These are phyloP conservation scores for Verticillium isaacii DNA, from an alignment of 2,329 filamentous ascomycete species.

Conservation along the genomic window DNA sequence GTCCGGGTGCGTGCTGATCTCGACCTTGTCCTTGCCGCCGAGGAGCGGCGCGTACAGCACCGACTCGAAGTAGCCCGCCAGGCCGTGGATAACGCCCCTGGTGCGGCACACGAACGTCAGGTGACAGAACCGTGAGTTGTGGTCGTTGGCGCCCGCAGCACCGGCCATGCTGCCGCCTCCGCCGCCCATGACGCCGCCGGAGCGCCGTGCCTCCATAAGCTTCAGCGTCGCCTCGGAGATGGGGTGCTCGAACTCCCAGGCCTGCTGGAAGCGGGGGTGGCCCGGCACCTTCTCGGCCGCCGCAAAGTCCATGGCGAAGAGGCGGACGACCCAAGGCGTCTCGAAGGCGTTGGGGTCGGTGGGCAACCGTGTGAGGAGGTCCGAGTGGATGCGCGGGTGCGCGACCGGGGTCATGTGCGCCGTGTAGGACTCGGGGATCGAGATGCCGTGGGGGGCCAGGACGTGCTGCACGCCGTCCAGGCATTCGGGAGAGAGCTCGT, in stretches of 20 bases:
- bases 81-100: constrained; percentile 80
- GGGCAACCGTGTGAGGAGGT: constrained; percentile 60
- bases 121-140: constrained; percentile 79
- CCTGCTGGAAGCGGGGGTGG: constrained; percentile 62
- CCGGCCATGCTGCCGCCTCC: constrained; percentile 70
- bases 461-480: constrained; percentile 93
- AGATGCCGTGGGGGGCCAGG: constrained; percentile 78
- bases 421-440: constrained; percentile 89
- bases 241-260: constrained; percentile 79
- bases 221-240: constrained; percentile 55
- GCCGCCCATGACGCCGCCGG: constrained; percentile 60
- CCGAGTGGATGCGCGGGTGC: constrained; percentile 77
- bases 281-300: constrained; percentile 55
- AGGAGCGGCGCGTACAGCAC: constrained; percentile 70
- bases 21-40: constrained; percentile 52
- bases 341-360: constrained; percentile 72
- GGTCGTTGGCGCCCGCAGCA: constrained; percentile 79
- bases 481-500: constrained; percentile 94
- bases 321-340: constrained; percentile 90
- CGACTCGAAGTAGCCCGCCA: constrained; percentile 94
- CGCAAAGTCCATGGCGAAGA: constrained; percentile 85
- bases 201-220: constrained; percentile 50
- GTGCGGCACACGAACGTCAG: constrained; percentile 73
- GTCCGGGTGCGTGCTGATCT: constrained; percentile 88
- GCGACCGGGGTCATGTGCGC: constrained; percentile 91